Percentiles rank a stretch among this genome's conserved stretches.
Evolutionary conservation across 371 early-diverging fungal genomes (phyloP).

Genomic region (Mycotypha africana): DNA sequence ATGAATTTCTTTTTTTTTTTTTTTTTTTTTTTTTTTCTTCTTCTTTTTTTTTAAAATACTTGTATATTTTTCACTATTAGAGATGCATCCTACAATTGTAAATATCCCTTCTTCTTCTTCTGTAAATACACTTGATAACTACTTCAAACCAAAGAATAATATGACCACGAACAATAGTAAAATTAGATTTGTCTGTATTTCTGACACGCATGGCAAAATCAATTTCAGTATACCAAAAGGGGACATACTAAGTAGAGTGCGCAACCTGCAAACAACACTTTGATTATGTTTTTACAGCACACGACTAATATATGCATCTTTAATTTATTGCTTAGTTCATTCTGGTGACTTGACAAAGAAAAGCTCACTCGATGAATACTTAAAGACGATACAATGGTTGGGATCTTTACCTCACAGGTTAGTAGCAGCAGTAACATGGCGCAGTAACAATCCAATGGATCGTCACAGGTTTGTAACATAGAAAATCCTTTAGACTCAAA

Average conservation of each 20-base stretch:
- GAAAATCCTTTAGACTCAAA: conserved; percentile 28
- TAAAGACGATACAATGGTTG: conserved; percentile 28
- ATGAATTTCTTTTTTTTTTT: conserved; percentile 3
- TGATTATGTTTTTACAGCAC: not conserved
- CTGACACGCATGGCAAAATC: conserved; percentile 39
- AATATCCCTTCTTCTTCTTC: too few species aligned
- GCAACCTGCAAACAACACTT: not conserved
- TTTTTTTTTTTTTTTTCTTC: conserved; percentile 1
- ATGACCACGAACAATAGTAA: not conserved
- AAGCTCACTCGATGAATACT: conserved; percentile 22
- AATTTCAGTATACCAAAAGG: conserved; percentile 37
- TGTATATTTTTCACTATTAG: not conserved
- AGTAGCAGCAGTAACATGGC: not conserved
- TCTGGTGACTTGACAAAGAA: conserved; percentile 40
- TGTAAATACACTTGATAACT: conserved; percentile 3
- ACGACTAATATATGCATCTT: not conserved
- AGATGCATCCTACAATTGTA: too few species aligned
- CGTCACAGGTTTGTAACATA: too few species aligned
- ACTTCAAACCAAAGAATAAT: not conserved
- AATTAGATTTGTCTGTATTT: conserved; percentile 42
- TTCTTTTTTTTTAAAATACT: not conserved
- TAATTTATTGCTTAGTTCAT: conserved; percentile 29
- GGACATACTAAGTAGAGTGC: conserved; percentile 38
- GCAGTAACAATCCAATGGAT: too few species aligned
- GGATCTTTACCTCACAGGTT: conserved; percentile 35